phyloP scores from a whole-genome alignment of 192 early-diverging fungal species.

The Rhizophlyctis rosea region DNA sequence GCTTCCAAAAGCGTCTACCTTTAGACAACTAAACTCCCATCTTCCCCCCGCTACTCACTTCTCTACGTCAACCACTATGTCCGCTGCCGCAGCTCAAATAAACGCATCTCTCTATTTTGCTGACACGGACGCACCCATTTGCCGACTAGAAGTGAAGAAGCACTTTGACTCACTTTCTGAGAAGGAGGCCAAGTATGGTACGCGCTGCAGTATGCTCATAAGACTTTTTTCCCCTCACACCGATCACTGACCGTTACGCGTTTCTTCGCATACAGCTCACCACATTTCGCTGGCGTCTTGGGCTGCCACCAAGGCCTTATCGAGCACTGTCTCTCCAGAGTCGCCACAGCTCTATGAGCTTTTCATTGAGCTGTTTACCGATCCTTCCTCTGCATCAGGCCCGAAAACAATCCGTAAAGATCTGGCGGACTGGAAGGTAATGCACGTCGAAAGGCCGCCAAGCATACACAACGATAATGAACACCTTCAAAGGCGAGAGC shows the following conservation, averaged over 20 bases:
- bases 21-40: too few relatives aligned
- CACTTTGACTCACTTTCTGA: slow-evolving; percentile 47
- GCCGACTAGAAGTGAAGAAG: slow-evolving; percentile 44
- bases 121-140: slow-evolving; percentile 45
- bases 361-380: slow-evolving; percentile 39
- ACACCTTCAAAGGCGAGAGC: slow-evolving; percentile 21
- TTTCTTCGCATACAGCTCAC: slow-evolving; percentile 27
- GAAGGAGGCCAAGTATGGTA: slow-evolving; percentile 34
- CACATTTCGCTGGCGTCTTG: slow-evolving; percentile 53
- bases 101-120: slow-evolving; percentile 24
- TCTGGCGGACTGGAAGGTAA: background rate
- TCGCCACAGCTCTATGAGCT: slow-evolving; percentile 36
- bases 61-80: background rate
- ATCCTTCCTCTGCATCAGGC: slow-evolving; percentile 14
- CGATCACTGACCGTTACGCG: background rate
- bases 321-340: slow-evolving; percentile 30
- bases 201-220: background rate
- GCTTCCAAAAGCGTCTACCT: too few relatives aligned
- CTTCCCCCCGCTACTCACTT: too few relatives aligned
- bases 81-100: background rate
- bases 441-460: slow-evolving; percentile 8
- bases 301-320: slow-evolving; percentile 43
- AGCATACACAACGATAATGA: too few relatives aligned
- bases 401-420: slow-evolving; percentile 8
- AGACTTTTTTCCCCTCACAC: background rate